Conservation (phyloP, 441 rosid genomes). For the Corymbia citriodora region DNA sequence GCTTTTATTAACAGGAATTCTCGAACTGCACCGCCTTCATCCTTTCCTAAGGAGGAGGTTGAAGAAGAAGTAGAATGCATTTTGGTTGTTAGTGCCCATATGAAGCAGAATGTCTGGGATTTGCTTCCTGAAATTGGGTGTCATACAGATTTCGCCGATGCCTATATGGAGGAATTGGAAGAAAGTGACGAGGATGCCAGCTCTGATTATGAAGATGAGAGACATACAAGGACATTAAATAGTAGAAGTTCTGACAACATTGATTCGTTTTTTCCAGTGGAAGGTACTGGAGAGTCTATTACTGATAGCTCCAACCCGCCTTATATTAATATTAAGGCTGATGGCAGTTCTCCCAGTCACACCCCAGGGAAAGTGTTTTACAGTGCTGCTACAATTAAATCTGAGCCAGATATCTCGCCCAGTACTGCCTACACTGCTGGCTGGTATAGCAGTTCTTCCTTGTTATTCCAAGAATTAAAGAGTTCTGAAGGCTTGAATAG, state of each 20-base stretch:
- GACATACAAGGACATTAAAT: constrained; percentile 2
- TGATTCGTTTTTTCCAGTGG: constrained; percentile 31
- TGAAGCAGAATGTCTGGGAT: constrained; percentile 58
- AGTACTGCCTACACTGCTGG: constrained; percentile 14
- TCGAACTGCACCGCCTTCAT: constrained; percentile 15
- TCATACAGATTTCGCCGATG: constrained; percentile 58
- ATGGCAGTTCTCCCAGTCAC: constrained; percentile 1
- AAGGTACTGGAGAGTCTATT: constrained; percentile 53
- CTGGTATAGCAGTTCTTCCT: constrained; percentile 17
- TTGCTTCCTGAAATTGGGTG: constrained; percentile 42
- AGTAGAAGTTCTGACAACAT: constrained; percentile 17
- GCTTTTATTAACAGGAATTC: constrained; percentile 47
- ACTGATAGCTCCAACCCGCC: constrained; percentile 10
- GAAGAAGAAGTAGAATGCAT: constrained; percentile 66
- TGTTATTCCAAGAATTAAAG: constrained; percentile 17
- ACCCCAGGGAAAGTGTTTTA: constrained; percentile 5
- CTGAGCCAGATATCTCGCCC: constrained; percentile 7
- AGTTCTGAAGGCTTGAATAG: constrained; percentile 3
- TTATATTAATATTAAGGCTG: constrained; percentile 7
- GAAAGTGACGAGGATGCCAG: constrained; percentile 50
- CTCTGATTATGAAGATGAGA: constrained; percentile 6
- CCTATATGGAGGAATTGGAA: constrained; percentile 65
- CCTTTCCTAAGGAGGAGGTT: constrained; percentile 34
- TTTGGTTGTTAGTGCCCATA: constrained; percentile 61
- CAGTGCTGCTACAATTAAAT: constrained; percentile 8